Evolutionary conservation across 345 rosid species (phyloP), one percentile per base, ranked within the genome.

Genomic region (Rhodamnia rubescens): DNA sequence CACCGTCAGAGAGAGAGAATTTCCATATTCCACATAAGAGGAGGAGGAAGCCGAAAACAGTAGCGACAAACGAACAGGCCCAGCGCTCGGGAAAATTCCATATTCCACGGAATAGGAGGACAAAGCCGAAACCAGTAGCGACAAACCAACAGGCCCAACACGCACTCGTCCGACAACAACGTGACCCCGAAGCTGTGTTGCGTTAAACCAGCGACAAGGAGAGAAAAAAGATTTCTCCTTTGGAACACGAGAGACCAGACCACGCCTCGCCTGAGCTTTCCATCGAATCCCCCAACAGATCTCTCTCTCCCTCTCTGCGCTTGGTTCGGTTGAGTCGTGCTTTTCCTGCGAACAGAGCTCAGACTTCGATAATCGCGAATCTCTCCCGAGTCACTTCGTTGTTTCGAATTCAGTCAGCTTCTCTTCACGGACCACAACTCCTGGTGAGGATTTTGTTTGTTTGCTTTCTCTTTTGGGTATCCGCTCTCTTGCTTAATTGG

Each of bases 1-100:
- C 47, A 20, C 80, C 24, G 24, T 69, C 75, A 1, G 69, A n/a
- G 69, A 27, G 74, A 61, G 11, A 32, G 75, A 32, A 89, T 90
- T 93, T 82, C 88, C 89, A 84, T 42, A 83, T 83, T 86, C 84
- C 84, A 85, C 85, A 27, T 29, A 57, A 21, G 47, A 36, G 80
- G 78, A 69, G 47, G 47, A 36, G 11, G 40, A 36, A 69, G 80
- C 80, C 80, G 18, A 69, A 42, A 36, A 13, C 47, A 5, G 80
- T 36, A 69, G 80, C 80, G 80, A 69, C 80, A 69, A 69, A 36
- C 80, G 80, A 69, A 36, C 47, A 69, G 80, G 80, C 80, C 80
- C 47, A 36, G 80, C 80, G 80, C 80, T 69, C 80, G 80, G 80
- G 80, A 69, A 69, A 69, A 69, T 69, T 69, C 80, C 80, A 36